Evolutionary conservation across 257 asterid genomes (phyloP).

Genomic region (Plantago major): DNA sequence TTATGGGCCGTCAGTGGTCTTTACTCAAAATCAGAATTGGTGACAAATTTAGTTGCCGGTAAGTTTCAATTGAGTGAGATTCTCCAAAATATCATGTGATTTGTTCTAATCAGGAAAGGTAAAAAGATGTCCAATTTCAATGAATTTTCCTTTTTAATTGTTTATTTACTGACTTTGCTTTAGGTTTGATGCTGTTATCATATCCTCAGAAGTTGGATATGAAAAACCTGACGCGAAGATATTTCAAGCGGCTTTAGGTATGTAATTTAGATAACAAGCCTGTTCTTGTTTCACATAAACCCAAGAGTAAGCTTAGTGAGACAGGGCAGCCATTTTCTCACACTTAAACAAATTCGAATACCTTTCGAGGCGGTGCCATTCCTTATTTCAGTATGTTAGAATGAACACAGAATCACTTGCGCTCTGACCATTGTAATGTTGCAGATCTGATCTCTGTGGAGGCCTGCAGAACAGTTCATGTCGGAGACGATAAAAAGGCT

Average conservation of each 20-base stretch:
- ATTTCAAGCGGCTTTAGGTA: conserved; percentile 81
- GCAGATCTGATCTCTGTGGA: conserved; percentile 64
- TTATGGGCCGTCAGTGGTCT: neutral
- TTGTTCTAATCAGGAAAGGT: neutral
- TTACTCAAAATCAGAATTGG: neutral
- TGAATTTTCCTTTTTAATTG: neutral
- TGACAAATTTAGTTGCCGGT: neutral
- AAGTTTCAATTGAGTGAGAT: neutral
- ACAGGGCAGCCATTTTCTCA: too few relatives aligned
- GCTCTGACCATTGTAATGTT: conserved; percentile 12
- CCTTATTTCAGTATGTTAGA: neutral
- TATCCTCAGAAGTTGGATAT: conserved; percentile 88
- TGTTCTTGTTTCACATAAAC: neutral
- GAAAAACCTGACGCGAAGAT: conserved; percentile 86
- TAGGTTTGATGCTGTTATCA: conserved; percentile 86
- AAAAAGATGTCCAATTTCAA: neutral
- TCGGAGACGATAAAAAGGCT: conserved; percentile 78
- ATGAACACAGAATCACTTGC: neutral
- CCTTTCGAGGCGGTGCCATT: neutral
- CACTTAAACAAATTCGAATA: too few relatives aligned
- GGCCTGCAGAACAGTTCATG: conserved; percentile 68
- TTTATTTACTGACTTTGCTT: conserved; percentile 6
- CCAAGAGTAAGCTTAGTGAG: too few relatives aligned
- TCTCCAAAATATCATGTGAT: neutral
- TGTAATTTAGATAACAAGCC: conserved; percentile 15